These are phyloP conservation scores for Alternaria burnsii DNA, from an alignment of 2,329 filamentous ascomycete species.

Conservation along the genomic window DNA sequence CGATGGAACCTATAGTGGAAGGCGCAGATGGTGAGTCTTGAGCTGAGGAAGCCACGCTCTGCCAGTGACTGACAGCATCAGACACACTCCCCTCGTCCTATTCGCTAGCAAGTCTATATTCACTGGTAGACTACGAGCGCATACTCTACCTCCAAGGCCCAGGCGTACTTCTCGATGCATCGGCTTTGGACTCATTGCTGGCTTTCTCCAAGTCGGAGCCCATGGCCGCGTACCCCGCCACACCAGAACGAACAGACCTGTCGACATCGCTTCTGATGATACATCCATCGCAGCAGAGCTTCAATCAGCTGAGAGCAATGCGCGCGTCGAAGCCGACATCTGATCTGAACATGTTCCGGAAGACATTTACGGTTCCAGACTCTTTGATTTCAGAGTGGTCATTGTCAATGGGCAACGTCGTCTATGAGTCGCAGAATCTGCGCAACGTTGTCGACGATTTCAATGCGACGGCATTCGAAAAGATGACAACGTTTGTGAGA, in stretches of 20 bases:
- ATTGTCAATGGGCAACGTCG: slow-evolving; percentile 49
- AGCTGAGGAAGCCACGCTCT: background rate
- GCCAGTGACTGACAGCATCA: slow-evolving; percentile 20
- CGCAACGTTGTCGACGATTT: slow-evolving; percentile 48
- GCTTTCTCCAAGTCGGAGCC: slow-evolving; percentile 51
- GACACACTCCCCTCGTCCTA: slow-evolving; percentile 49
- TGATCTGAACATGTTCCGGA: slow-evolving; percentile 47
- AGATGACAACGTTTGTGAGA: slow-evolving; percentile 56
- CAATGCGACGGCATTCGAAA: slow-evolving; percentile 56
- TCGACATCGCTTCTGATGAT: slow-evolving; percentile 51
- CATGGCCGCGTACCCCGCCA: slow-evolving; percentile 48
- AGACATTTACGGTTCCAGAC: slow-evolving; percentile 39
- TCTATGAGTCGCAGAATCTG: slow-evolving; percentile 47
- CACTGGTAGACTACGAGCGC: slow-evolving; percentile 56
- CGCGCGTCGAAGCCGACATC: slow-evolving; percentile 35
- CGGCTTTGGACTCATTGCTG: slow-evolving; percentile 56
- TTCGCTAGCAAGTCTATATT: slow-evolving; percentile 57
- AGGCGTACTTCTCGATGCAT: slow-evolving; percentile 57
- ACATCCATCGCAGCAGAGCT: slow-evolving; percentile 46
- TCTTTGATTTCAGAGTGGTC: slow-evolving; percentile 52
- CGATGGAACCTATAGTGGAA: slow-evolving; percentile 52
- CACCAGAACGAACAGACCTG: slow-evolving; percentile 39
- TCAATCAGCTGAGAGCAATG: slow-evolving; percentile 41
- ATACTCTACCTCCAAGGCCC: slow-evolving; percentile 57
- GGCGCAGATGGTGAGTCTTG: slow-evolving; percentile 40